Evolutionary conservation across 1,284 basidiomycete species (phyloP), one percentile per base, ranked within the genome.

Genomic region (Peniophora sp.): DNA sequence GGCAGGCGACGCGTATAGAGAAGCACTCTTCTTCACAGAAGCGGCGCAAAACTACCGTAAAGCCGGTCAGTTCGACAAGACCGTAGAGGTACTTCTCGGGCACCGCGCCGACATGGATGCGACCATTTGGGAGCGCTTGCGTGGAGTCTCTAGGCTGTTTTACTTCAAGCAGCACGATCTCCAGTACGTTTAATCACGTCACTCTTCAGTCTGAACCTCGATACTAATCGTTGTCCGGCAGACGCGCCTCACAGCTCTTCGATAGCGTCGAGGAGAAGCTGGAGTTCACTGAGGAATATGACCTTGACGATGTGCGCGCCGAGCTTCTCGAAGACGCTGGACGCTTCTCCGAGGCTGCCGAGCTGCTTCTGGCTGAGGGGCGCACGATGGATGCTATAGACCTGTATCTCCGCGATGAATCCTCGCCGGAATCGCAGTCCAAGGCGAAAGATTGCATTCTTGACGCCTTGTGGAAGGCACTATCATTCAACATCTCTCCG

Each of bases 271-370:
- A 85, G 20, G 77, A 83, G 11, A 69, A 73, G 15, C 54, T 84
- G 8, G 73, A 79, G 41, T 87, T 81, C 53, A 70, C 81, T 44
- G 75, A 81, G 51, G 73, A 79, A 12, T 74, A 71, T 47, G 75
- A 73, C 20, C 67, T 87, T 3, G 75, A 81, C 51, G 57, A 73
- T 14, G 74, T 76, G 11, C 73, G 68, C n/a, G 76, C 75, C 0
- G 60, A 62, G 0, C 59, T 85, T 8, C 68, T 85, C n/a, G 69
- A 74, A 46, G 60, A 67, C 3, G 64, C 71, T 3, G 74, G 72
- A 3, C 64, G 70, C 52, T 69, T 64, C 43, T 51, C 58, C 0
- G 78, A 85, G 24, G 83, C 83, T 0, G 83, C 81, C 0, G 69
- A 79, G 14, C 58, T 83, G 15, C 75, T 81, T 55, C 59, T 81